A percentile compares a stretch with the other conserved stretches of the same genome.
Evolutionary conservation across 345 rosid genomes (phyloP).

Genomic region (Lagerstroemia speciosa): DNA sequence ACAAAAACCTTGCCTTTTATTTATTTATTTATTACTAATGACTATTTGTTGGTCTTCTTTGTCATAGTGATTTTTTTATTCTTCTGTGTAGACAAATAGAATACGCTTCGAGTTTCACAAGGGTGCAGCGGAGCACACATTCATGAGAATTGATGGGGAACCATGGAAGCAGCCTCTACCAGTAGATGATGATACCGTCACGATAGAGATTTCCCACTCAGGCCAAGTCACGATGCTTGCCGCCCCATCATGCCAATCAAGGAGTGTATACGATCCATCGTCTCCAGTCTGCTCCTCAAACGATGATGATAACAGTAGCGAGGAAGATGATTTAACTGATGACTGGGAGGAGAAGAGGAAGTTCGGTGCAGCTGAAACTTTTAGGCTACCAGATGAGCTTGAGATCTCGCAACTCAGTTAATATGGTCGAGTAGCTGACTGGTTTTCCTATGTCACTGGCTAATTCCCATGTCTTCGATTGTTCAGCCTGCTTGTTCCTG

Average conservation of each 20-base stretch:
- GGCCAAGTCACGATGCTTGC: slow-evolving; percentile 65
- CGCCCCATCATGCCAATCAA: slow-evolving; percentile 35
- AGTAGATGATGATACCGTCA: slow-evolving; percentile 43
- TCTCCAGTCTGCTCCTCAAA: slow-evolving; percentile 11
- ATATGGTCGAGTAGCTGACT: background rate
- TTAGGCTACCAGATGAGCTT: slow-evolving; percentile 38
- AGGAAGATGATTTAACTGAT: slow-evolving; percentile 26
- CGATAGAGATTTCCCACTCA: slow-evolving; percentile 49
- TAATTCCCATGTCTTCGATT: background rate
- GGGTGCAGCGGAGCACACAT: slow-evolving; percentile 49
- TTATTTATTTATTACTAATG: background rate
- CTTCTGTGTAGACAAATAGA: slow-evolving; percentile 33
- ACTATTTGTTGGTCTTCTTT: background rate
- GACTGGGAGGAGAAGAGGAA: slow-evolving; percentile 45
- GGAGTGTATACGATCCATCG: slow-evolving; percentile 31
- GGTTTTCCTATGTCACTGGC: background rate
- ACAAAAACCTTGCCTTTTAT: too few relatives aligned
- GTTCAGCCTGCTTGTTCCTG: background rate
- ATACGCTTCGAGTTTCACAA: slow-evolving; percentile 52
- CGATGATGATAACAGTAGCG: slow-evolving; percentile 13
- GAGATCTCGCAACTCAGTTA: slow-evolving; percentile 44
- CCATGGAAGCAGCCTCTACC: slow-evolving; percentile 82
- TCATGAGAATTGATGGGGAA: slow-evolving; percentile 73
- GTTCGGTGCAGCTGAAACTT: slow-evolving; percentile 60
- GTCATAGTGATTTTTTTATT: background rate